Evolutionary conservation across 345 rosid species (phyloP).

Genomic region (Sisymbrium altissimum): DNA sequence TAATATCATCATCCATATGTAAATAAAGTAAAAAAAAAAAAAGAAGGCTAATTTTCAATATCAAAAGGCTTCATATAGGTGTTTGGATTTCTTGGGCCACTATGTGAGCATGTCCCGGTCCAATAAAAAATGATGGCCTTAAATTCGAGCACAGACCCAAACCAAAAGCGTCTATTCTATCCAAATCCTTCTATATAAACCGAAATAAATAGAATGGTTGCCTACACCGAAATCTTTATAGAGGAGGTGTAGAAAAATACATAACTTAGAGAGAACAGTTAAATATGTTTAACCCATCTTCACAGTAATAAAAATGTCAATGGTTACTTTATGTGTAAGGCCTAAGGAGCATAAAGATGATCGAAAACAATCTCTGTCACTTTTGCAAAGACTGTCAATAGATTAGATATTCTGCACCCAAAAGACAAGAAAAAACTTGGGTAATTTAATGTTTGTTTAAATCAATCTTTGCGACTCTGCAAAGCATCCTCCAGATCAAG

Average conservation of each 20-base stretch:
- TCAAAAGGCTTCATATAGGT: neutral
- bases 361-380: neutral
- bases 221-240: too few species aligned
- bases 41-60: neutral
- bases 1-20: too few species aligned
- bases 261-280: neutral
- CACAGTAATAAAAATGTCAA: neutral
- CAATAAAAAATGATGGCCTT: neutral
- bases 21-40: too few species aligned
- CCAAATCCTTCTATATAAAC: too few species aligned
- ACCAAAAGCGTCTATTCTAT: too few species aligned
- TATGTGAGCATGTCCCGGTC: neutral
- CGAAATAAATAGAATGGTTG: too few species aligned
- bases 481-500: slow-evolving; percentile 72
- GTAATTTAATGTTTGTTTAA: neutral
- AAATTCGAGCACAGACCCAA: too few species aligned
- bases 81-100: neutral
- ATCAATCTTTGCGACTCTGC: slow-evolving; percentile 40
- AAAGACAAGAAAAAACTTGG: neutral
- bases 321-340: neutral
- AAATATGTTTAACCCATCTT: neutral
- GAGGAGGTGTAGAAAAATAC: too few species aligned
- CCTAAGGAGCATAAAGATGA: neutral
- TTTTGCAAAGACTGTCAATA: neutral
- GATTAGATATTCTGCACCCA: neutral